These are phyloP conservation scores for Amanita muscaria DNA, from an alignment of 768 basidiomycete species.

Conservation along the genomic window DNA sequence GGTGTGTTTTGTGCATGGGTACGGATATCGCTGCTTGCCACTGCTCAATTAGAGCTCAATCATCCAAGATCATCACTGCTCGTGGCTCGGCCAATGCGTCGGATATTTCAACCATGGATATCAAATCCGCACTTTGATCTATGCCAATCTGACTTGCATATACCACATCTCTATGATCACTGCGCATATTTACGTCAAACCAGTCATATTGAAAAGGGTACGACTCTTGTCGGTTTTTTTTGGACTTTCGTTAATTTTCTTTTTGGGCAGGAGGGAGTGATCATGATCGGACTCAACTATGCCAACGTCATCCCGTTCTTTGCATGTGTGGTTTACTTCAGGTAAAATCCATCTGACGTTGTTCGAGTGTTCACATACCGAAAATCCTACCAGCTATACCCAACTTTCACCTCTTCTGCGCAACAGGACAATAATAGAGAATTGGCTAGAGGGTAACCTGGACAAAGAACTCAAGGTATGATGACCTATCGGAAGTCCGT, in stretches of 20 bases:
- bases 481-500: too few species aligned
- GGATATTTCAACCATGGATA: slow-evolving; percentile 87
- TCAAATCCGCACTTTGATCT: slow-evolving; percentile 87
- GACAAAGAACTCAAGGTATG: slow-evolving; percentile 30
- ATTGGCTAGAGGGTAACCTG: slow-evolving; percentile 94
- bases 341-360: not conserved
- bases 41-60: slow-evolving; percentile 4
- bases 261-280: not conserved
- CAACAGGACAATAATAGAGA: slow-evolving; percentile 94
- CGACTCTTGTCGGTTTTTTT: not conserved
- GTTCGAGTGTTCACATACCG: too few species aligned
- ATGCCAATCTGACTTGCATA: slow-evolving; percentile 82
- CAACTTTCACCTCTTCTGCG: slow-evolving; percentile 75
- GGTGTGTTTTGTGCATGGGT: slow-evolving; percentile 2
- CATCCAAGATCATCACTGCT: slow-evolving; percentile 73
- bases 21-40: slow-evolving; percentile 11
- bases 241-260: not conserved
- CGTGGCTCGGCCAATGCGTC: slow-evolving; percentile 91
- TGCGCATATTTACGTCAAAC: slow-evolving; percentile 11
- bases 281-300: not conserved
- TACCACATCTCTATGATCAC: slow-evolving; percentile 83
- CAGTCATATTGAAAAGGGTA: not conserved
- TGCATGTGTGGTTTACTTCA: not conserved
- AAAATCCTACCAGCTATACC: slow-evolving; percentile 26
- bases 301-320: not conserved